phyloP scores from a whole-genome alignment of 2,329 filamentous ascomycete genomes.

The Aspergillus bombycis region DNA sequence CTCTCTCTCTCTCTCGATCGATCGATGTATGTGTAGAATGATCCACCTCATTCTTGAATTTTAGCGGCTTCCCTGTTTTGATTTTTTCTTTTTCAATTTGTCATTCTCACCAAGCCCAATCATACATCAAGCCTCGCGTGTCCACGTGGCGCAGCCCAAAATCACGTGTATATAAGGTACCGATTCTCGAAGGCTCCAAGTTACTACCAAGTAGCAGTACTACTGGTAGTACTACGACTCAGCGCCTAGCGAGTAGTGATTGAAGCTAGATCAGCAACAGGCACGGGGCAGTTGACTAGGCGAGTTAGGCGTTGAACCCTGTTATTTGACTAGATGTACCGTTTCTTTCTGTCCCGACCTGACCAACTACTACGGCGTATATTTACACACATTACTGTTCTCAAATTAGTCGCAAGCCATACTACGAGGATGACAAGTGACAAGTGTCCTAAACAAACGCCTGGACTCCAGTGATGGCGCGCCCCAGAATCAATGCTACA shows the following conservation, averaged over 20 bases:
- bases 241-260: not conserved
- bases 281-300: not conserved
- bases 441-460: conserved; percentile 66
- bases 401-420: not conserved
- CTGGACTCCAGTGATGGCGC: conserved; percentile 74
- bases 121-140: not conserved
- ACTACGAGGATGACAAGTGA: not conserved
- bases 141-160: conserved; percentile 6
- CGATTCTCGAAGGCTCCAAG: conserved; percentile 10
- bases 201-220: not conserved
- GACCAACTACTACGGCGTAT: not conserved
- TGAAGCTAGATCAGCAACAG: not conserved
- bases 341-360: not conserved
- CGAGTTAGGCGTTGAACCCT: not conserved
- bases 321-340: not conserved
- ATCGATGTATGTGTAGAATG: not conserved
- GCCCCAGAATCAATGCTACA: conserved; percentile 67
- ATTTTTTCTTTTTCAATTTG: not conserved
- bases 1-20: too few species aligned
- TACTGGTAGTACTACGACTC: conserved; percentile 3
- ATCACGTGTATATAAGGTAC: conserved; percentile 3
- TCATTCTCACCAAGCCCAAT: not conserved
- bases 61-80: not conserved
- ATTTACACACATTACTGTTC: not conserved
- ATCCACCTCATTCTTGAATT: not conserved